Evolutionary conservation across 305 asterid genomes (phyloP).

Genomic region (Euphrasia arctica): DNA sequence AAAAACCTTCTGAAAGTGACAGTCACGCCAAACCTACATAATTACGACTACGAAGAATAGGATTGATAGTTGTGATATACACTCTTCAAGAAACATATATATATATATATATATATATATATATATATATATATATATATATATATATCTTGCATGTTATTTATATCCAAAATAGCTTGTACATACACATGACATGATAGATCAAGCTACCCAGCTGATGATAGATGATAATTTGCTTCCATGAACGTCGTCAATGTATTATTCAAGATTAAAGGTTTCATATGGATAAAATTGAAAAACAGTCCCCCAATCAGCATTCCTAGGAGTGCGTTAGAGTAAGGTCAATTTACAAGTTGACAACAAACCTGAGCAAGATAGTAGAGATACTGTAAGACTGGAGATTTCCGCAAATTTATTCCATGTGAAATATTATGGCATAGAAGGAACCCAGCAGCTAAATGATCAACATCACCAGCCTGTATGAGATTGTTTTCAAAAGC

Average conservation of each 20-base stretch:
- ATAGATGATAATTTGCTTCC: not conserved
- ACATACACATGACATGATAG: not conserved
- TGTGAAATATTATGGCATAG: constrained; percentile 87
- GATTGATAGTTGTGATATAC: not conserved
- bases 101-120: too few species aligned
- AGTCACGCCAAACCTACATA: constrained; percentile 3
- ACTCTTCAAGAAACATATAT: not conserved
- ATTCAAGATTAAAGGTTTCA: not conserved
- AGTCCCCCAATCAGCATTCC: constrained; percentile 21
- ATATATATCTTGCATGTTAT: not conserved
- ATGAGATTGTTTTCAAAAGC: constrained; percentile 24
- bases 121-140: too few species aligned
- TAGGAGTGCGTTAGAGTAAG: not conserved
- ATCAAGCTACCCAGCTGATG: constrained; percentile 16
- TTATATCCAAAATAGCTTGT: not conserved
- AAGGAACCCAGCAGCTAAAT: constrained; percentile 96
- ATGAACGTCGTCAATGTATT: not conserved
- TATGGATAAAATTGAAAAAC: constrained; percentile 1
- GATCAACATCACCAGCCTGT: constrained; percentile 98
- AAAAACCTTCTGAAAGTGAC: not conserved
- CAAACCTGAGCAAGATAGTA: constrained; percentile 97
- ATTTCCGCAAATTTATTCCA: constrained; percentile 85
- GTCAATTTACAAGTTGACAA: constrained; percentile 22
- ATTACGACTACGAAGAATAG: not conserved
- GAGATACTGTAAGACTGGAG: constrained; percentile 88